phyloP scores from a whole-genome alignment of 495 filamentous ascomycete genomes.

The Cercophora sp. region DNA sequence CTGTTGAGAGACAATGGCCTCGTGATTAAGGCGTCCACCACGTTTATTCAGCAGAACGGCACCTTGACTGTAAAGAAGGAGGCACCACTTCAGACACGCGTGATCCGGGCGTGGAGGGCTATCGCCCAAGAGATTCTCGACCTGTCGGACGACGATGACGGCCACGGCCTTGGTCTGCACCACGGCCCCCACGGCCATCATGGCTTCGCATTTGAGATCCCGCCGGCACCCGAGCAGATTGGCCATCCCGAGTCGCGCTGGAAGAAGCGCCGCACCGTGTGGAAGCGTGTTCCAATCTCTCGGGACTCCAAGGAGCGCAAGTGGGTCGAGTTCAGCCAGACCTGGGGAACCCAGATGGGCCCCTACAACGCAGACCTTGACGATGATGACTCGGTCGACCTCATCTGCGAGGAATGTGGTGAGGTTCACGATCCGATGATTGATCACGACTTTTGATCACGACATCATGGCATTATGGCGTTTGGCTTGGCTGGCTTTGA shows the following conservation, averaged over 20 bases:
- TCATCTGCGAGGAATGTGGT: constrained; percentile 35
- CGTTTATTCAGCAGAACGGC: constrained; percentile 29
- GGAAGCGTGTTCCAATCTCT: constrained; percentile 37
- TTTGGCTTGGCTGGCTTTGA: too few relatives aligned
- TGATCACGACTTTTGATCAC: constrained; percentile 1
- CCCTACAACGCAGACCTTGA: constrained; percentile 22
- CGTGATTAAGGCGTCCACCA: constrained; percentile 30
- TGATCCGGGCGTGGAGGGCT: constrained; percentile 32
- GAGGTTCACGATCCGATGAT: constrained; percentile 25
- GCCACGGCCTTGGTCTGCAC: constrained; percentile 3
- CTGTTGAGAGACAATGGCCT: constrained; percentile 46
- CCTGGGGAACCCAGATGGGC: constrained; percentile 29
- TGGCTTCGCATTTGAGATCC: constrained; percentile 20
- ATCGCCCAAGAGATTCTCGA: constrained; percentile 17
- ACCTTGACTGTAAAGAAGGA: constrained; percentile 24
- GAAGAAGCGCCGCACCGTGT: constrained; percentile 37
- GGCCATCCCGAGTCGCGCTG: constrained; percentile 36
- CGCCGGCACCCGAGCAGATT: constrained; percentile 34
- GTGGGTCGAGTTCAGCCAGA: constrained; percentile 43
- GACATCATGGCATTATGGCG: too few relatives aligned
- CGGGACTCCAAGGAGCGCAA: constrained; percentile 30
- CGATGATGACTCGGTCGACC: constrained; percentile 23
- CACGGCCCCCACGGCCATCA: constrained; percentile 3
- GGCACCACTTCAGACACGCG: constrained; percentile 23
- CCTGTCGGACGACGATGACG: not conserved